These are phyloP conservation scores for Saturnispora hagleri DNA, from an alignment of 805 yeast genomes.

Conservation along the genomic window DNA sequence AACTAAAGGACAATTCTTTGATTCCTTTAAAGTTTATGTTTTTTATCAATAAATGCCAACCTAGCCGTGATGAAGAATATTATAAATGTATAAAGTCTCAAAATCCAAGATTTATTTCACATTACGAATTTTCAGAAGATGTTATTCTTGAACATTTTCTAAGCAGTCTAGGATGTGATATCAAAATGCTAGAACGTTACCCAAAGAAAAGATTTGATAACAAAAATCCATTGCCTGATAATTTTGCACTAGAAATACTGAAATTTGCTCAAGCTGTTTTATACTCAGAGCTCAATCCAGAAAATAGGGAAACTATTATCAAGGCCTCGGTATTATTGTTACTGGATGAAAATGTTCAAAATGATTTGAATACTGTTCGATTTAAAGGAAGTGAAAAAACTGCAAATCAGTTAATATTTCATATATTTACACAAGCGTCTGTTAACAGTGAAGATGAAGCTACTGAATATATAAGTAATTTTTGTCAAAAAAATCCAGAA, in stretches of 20 bases:
- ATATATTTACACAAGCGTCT: neutral
- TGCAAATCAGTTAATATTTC: constrained; percentile 2
- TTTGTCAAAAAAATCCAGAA: neutral
- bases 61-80: neutral
- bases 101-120: neutral
- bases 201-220: constrained; percentile 5
- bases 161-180: constrained; percentile 4
- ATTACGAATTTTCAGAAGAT: neutral
- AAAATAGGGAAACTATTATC: neutral
- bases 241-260: constrained; percentile 8
- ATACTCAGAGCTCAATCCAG: neutral
- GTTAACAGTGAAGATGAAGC: neutral
- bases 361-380: neutral
- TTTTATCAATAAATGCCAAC: neutral
- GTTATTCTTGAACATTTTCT: neutral
- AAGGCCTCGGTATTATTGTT: constrained; percentile 4
- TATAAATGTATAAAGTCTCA: neutral
- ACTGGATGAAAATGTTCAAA: constrained; percentile 6
- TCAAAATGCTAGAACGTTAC: neutral
- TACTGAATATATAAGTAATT: neutral
- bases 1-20: neutral
- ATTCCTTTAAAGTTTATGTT: neutral
- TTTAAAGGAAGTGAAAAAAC: neutral
- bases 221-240: constrained; percentile 5
- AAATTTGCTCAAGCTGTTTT: constrained; percentile 5